Conservation (phyloP, 2,329 filamentous ascomycete genomes). For the Fusarium sp. region DNA sequence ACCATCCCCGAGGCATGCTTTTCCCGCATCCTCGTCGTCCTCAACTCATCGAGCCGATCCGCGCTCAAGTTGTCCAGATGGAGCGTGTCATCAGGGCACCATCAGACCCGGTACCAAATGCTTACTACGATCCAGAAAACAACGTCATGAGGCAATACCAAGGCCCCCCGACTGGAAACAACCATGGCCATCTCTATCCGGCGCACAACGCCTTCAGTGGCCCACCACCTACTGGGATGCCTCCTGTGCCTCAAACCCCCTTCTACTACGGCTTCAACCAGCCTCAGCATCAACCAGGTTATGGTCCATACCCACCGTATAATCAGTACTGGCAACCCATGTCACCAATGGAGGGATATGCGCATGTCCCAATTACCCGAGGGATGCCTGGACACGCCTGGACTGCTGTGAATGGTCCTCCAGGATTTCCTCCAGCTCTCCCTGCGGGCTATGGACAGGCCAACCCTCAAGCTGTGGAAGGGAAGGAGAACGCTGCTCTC, state of each 20-base stretch:
- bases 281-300: constrained; percentile 46
- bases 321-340: constrained; percentile 16
- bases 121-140: constrained; percentile 63
- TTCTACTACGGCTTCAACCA: constrained; percentile 53
- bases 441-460: constrained; percentile 17
- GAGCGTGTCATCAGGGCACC: constrained; percentile 63
- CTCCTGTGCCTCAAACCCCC: constrained; percentile 54
- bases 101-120: constrained; percentile 65
- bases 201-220: constrained; percentile 45
- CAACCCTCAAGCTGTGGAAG: constrained; percentile 7
- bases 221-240: constrained; percentile 53
- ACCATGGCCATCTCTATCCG: constrained; percentile 57
- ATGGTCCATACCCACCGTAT: constrained; percentile 31
- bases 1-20: constrained; percentile 44
- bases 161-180: constrained; percentile 63
- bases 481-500: constrained; percentile 14
- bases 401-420: constrained; percentile 36
- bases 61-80: constrained; percentile 60
- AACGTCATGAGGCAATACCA: constrained; percentile 65
- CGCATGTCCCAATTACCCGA: constrained; percentile 46
- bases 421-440: constrained; percentile 23
- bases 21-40: constrained; percentile 49
- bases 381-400: constrained; percentile 40
- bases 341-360: constrained; percentile 30
- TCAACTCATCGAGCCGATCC: constrained; percentile 57